Conservation (phyloP, 306 rosid genomes). For the Quercus suber region DNA sequence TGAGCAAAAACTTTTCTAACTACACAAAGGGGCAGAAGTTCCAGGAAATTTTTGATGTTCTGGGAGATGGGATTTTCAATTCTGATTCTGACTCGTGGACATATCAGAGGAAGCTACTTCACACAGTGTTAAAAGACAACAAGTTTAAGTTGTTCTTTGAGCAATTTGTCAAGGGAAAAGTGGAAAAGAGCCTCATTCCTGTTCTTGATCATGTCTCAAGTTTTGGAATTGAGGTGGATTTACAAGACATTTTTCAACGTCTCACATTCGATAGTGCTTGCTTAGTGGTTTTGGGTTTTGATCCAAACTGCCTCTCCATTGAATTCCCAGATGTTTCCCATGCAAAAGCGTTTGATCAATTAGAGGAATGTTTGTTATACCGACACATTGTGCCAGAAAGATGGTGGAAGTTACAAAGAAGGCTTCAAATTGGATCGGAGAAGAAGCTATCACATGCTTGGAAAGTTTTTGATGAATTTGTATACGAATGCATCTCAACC, state of each 20-base stretch:
- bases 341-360: slow-evolving; percentile 37
- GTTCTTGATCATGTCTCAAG: slow-evolving; percentile 4
- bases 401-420: slow-evolving; percentile 5
- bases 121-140: background rate
- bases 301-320: slow-evolving; percentile 34
- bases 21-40: slow-evolving; percentile 21
- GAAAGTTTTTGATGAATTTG: background rate
- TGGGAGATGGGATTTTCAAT: slow-evolving; percentile 33
- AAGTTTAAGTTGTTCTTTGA: slow-evolving; percentile 18
- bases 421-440: slow-evolving; percentile 3
- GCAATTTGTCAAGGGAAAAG: slow-evolving; percentile 28
- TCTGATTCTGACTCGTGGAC: slow-evolving; percentile 33
- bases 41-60: slow-evolving; percentile 15
- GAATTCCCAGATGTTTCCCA: slow-evolving; percentile 27
- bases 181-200: slow-evolving; percentile 12
- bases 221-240: slow-evolving; percentile 10
- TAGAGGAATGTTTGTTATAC: slow-evolving; percentile 24
- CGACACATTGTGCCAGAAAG: slow-evolving; percentile 17
- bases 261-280: slow-evolving; percentile 43
- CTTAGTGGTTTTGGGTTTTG: slow-evolving; percentile 32
- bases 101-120: slow-evolving; percentile 16
- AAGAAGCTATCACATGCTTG: background rate
- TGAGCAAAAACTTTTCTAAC: background rate
- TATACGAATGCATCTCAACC: background rate
- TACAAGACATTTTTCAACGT: slow-evolving; percentile 26